Evolutionary conservation across 352 stramenopile genomes (phyloP).

Genomic region (Globisporangium spinosum): DNA sequence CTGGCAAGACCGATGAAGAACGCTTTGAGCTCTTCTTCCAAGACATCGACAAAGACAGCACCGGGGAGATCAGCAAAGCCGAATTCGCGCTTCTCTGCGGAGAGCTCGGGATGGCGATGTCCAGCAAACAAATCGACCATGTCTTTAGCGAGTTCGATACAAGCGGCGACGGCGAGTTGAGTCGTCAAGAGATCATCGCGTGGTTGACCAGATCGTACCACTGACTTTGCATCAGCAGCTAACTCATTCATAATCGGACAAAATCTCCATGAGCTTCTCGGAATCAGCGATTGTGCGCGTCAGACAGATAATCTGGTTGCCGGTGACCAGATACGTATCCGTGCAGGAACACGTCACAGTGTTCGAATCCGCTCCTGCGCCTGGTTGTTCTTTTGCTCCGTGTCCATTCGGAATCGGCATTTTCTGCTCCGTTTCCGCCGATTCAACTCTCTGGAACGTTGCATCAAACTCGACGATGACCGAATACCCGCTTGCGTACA

Average conservation of each 20-base stretch:
- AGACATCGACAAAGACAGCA: conserved; percentile 58
- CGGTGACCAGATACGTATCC: conserved; percentile 72
- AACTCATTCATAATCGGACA: conserved; percentile 18
- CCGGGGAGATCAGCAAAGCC: conserved; percentile 55
- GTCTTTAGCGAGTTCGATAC: conserved; percentile 62
- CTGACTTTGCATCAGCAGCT: conserved; percentile 12
- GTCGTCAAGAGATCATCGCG: conserved; percentile 49
- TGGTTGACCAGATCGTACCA: conserved; percentile 53
- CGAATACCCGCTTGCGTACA: conserved; percentile 67
- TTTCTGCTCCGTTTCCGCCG: conserved; percentile 14
- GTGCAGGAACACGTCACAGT: conserved; percentile 65
- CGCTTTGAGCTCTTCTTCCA: conserved; percentile 64
- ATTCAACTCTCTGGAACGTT: conserved; percentile 47
- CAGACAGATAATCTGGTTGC: conserved; percentile 67
- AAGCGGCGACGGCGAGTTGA: conserved; percentile 56
- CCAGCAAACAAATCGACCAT: conserved; percentile 44
- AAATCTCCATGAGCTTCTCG: conserved; percentile 55
- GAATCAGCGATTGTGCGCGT: conserved; percentile 79
- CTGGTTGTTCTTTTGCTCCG: not conserved
- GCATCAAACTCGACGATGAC: conserved; percentile 78
- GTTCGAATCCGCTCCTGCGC: conserved; percentile 10
- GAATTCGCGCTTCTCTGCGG: conserved; percentile 64
- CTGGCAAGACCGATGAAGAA: conserved; percentile 47
- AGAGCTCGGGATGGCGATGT: conserved; percentile 65
- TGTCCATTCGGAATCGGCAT: conserved; percentile 3